A percentile compares a stretch with the other conserved stretches of the same genome.
Evolutionary conservation across 345 rosid genomes (phyloP).

Genomic region (Erucastrum elatum): DNA sequence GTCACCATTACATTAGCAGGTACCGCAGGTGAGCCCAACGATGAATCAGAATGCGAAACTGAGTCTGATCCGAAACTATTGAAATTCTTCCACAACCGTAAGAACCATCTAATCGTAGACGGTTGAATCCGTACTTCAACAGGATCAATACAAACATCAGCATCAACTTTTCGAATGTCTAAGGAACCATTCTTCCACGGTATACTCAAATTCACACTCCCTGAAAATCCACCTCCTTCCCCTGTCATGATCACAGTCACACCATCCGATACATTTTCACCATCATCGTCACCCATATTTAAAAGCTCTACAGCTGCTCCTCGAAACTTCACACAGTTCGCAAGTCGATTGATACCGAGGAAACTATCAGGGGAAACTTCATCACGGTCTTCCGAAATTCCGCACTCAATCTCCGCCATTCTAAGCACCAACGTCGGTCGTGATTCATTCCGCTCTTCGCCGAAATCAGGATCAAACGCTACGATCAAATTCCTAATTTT

Average conservation of each 20-base stretch:
- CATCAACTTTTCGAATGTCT: slow-evolving; percentile 86
- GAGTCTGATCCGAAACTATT: slow-evolving; percentile 48
- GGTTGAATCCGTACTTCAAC: slow-evolving; percentile 75
- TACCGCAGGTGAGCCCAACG: slow-evolving; percentile 34
- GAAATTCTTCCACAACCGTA: slow-evolving; percentile 56
- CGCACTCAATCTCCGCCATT: slow-evolving; percentile 66
- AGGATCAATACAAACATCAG: slow-evolving; percentile 73
- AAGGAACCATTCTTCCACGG: slow-evolving; percentile 95
- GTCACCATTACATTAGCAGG: slow-evolving; percentile 39
- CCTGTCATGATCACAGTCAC: slow-evolving; percentile 62
- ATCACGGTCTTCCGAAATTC: slow-evolving; percentile 62
- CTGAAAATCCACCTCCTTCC: slow-evolving; percentile 74
- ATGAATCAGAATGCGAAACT: slow-evolving; percentile 46
- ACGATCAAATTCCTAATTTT: slow-evolving; percentile 69
- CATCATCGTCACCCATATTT: slow-evolving; percentile 48
- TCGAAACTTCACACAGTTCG: slow-evolving; percentile 71
- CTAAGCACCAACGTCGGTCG: slow-evolving; percentile 64
- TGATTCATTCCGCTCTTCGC: slow-evolving; percentile 34
- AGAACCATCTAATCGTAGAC: slow-evolving; percentile 64
- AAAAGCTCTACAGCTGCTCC: slow-evolving; percentile 85
- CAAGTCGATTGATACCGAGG: slow-evolving; percentile 68
- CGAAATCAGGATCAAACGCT: slow-evolving; percentile 70
- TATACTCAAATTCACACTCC: slow-evolving; percentile 76
- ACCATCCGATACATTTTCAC: slow-evolving; percentile 39
- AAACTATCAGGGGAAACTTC: slow-evolving; percentile 41